Conservation (phyloP, 169 alveolate species). For the Babesia divergens region DNA sequence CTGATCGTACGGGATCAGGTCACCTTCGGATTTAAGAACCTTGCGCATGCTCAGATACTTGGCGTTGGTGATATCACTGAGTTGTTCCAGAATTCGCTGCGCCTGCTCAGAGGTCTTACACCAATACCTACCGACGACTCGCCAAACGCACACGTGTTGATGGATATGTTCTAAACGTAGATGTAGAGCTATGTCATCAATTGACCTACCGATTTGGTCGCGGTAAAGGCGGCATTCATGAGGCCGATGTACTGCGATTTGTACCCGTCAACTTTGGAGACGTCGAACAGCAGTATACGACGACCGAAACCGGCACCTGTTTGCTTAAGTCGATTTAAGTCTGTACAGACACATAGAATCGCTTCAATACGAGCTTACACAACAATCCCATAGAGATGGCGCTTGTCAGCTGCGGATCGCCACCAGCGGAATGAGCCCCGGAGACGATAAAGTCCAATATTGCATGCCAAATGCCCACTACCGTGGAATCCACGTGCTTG, state of each 20-base stretch:
- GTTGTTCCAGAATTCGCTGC: conserved; percentile 62
- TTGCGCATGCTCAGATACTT: conserved; percentile 41
- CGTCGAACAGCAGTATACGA: conserved; percentile 43
- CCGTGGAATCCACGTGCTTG: not conserved
- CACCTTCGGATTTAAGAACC: conserved; percentile 38
- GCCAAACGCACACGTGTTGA: conserved; percentile 56
- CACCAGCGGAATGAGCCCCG: conserved; percentile 12
- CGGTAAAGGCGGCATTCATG: conserved; percentile 62
- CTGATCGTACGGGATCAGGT: conserved; percentile 18
- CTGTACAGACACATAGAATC: not conserved
- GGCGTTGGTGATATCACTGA: conserved; percentile 59
- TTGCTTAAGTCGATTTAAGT: conserved; percentile 31
- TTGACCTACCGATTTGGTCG: conserved; percentile 43
- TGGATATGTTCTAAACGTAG: conserved; percentile 28
- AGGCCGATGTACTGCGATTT: conserved; percentile 58
- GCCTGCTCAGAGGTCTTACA: not conserved
- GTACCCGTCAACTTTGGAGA: conserved; percentile 42
- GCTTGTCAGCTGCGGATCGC: conserved; percentile 51
- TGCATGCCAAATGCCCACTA: conserved; percentile 26
- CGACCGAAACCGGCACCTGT: conserved; percentile 33
- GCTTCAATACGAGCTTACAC: conserved; percentile 2
- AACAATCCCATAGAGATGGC: conserved; percentile 50
- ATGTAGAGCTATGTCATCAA: not conserved
- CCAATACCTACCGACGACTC: conserved; percentile 33
- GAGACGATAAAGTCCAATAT: conserved; percentile 42